phyloP scores from a whole-genome alignment of 2,329 filamentous ascomycete genomes.

The Paraconiothyrium brasiliense region DNA sequence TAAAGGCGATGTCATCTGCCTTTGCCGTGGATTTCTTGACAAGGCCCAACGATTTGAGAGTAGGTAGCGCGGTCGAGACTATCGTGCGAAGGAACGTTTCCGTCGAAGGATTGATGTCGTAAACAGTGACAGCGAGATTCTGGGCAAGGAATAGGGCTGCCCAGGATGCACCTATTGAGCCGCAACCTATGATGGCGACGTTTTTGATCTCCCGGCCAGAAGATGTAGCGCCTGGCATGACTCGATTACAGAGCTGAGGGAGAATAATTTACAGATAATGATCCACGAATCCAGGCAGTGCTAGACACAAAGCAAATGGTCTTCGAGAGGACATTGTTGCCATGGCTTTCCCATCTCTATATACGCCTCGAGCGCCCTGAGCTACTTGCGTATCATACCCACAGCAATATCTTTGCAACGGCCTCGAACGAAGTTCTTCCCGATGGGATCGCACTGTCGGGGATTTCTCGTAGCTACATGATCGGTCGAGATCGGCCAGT shows the following conservation, averaged over 20 bases:
- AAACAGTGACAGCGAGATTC: slow-evolving; percentile 52
- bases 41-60: slow-evolving; percentile 21
- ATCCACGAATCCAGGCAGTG: background rate
- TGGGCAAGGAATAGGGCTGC: slow-evolving; percentile 52
- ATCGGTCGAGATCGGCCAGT: slow-evolving; percentile 4
- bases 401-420: background rate
- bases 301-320: background rate
- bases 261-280: background rate
- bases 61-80: slow-evolving; percentile 24
- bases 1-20: slow-evolving; percentile 24
- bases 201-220: slow-evolving; percentile 9
- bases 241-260: too few relatives aligned
- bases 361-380: background rate
- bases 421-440: slow-evolving; percentile 17
- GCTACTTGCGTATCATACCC: background rate
- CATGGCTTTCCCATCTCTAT: slow-evolving; percentile 1
- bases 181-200: slow-evolving; percentile 49
- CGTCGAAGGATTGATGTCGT: slow-evolving; percentile 52
- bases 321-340: background rate
- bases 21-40: slow-evolving; percentile 17
- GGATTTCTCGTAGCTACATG: background rate
- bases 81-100: slow-evolving; percentile 29
- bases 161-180: slow-evolving; percentile 55
- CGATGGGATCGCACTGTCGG: background rate
- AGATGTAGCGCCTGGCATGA: background rate